These are phyloP conservation scores for Silene conica DNA, from an alignment of 148 eudicot genomes.

Conservation along the genomic window DNA sequence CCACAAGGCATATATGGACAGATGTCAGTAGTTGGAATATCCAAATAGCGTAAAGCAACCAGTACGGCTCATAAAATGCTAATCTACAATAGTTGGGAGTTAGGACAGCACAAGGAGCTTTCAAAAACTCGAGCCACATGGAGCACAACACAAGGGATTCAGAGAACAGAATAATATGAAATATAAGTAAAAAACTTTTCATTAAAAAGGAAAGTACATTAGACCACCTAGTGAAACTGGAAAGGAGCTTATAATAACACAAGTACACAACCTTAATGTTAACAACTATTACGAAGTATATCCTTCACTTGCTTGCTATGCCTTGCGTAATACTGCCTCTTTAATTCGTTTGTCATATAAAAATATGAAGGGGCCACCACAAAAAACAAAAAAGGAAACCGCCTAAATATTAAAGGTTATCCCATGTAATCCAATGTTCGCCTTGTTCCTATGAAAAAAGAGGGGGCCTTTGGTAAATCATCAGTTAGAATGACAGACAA, in stretches of 20 bases:
- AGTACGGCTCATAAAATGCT: slow-evolving; percentile 4
- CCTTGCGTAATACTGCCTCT: too few species aligned
- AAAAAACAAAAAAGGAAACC: too few species aligned
- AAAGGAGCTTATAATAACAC: background rate
- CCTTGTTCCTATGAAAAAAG: too few species aligned
- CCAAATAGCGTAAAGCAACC: background rate
- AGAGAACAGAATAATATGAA: background rate
- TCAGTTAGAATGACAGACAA: too few species aligned
- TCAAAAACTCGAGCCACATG: background rate
- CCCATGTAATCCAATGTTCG: too few species aligned
- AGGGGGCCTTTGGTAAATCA: too few species aligned
- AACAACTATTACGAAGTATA: too few species aligned
- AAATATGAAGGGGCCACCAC: too few species aligned
- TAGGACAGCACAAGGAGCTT: too few species aligned
- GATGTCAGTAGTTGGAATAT: background rate
- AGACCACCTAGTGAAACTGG: background rate
- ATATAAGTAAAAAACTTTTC: background rate
- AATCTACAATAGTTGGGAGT: background rate
- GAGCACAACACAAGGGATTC: background rate
- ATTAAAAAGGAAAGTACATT: background rate
- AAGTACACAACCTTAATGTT: background rate
- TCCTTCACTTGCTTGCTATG: too few species aligned
- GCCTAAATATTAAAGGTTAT: too few species aligned
- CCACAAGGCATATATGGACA: background rate
- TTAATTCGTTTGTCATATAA: too few species aligned